Percentiles rank a stretch among this genome's conserved stretches.
These are phyloP conservation scores for Salvia sclarea DNA, from an alignment of 305 asterid genomes.

Conservation along the genomic window DNA sequence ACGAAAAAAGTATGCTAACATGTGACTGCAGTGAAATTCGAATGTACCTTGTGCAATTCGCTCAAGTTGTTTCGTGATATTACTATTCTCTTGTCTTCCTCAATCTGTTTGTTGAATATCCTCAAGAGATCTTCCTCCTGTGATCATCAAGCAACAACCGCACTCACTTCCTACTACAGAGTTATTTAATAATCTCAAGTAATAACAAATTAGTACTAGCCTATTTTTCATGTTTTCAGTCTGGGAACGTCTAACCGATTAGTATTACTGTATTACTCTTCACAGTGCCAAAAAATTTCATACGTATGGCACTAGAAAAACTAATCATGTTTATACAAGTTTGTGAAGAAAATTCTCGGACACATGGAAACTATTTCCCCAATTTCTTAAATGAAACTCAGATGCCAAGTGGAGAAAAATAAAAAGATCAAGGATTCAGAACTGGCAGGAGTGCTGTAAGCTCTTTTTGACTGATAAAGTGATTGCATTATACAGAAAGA, in stretches of 20 bases:
- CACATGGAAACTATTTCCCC: neutral
- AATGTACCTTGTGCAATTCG: constrained; percentile 81
- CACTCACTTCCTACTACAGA: constrained; percentile 20
- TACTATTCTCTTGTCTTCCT: constrained; percentile 88
- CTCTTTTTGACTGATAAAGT: neutral
- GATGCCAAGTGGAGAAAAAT: constrained; percentile 8
- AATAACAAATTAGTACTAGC: constrained; percentile 11
- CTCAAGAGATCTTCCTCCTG: constrained; percentile 91
- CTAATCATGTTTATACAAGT: neutral
- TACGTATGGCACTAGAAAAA: neutral
- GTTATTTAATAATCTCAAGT: constrained; percentile 6
- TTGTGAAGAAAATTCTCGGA: neutral
- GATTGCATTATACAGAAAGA: neutral
- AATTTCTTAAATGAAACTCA: constrained; percentile 3
- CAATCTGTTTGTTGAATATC: constrained; percentile 86
- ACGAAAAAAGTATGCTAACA: constrained; percentile 18
- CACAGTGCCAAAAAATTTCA: neutral
- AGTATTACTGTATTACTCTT: constrained; percentile 8
- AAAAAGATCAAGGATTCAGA: neutral
- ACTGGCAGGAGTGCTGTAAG: neutral
- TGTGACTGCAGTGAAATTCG: constrained; percentile 20
- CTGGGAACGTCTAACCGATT: constrained; percentile 11
- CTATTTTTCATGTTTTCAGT: neutral
- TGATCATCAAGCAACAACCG: constrained; percentile 32
- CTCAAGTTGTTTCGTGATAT: constrained; percentile 84